Percentiles rank a stretch among this genome's conserved stretches.
phyloP scores from a whole-genome alignment of 1,284 basidiomycete genomes.

The Kalmanozyma brasiliensis region DNA sequence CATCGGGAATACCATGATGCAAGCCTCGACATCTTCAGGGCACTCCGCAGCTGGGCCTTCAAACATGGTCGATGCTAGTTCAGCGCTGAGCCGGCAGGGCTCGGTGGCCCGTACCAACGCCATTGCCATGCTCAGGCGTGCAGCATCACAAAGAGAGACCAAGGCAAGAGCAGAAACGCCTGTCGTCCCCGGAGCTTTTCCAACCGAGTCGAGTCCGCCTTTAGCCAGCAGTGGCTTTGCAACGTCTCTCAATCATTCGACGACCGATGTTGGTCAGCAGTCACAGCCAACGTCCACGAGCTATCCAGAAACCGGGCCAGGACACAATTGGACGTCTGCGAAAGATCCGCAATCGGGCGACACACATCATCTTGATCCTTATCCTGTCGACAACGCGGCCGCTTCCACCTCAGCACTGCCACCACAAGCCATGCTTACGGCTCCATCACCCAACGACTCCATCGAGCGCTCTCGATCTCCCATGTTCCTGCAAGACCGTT shows the following conservation, averaged over 20 bases:
- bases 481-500: conserved; percentile 17
- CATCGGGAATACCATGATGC: conserved; percentile 11
- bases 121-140: conserved; percentile 57
- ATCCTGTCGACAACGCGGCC: not conserved
- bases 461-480: conserved; percentile 36
- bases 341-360: conserved; percentile 1
- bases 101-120: conserved; percentile 51
- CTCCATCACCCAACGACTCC: conserved; percentile 7
- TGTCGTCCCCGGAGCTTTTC: conserved; percentile 14
- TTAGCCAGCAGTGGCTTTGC: not conserved
- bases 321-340: no score
- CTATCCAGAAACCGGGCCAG: no score
- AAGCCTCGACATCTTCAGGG: conserved; percentile 6
- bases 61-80: conserved; percentile 8
- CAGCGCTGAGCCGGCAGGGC: conserved; percentile 30
- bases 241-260: not conserved
- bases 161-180: conserved; percentile 31
- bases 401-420: conserved; percentile 9
- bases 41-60: conserved; percentile 6
- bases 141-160: conserved; percentile 56
- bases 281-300: not conserved
- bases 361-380: not conserved
- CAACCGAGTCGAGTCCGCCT: conserved; percentile 6
- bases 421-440: conserved; percentile 3
- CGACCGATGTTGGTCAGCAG: not conserved